phyloP scores from a whole-genome alignment of 805 yeast genomes.

The Candida silvatica region DNA sequence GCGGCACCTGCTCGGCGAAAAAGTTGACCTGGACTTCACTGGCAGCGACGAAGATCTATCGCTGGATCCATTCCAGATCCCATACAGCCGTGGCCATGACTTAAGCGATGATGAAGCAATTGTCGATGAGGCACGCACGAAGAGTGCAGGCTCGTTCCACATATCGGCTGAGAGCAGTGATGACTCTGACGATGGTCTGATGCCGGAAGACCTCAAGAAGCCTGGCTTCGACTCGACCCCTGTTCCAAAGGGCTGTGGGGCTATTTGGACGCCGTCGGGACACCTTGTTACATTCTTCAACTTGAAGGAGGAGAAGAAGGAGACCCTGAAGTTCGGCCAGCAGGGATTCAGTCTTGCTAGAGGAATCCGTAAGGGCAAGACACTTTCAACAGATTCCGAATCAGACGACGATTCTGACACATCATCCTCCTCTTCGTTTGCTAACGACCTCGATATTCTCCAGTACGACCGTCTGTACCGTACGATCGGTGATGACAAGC shows the following conservation, averaged over 20 bases:
- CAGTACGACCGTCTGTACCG: slow-evolving; percentile 46
- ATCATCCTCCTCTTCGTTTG: slow-evolving; percentile 48
- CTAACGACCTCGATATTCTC: slow-evolving; percentile 60
- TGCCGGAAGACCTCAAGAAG: slow-evolving; percentile 8
- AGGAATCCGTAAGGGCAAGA: slow-evolving; percentile 7
- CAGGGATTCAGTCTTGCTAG: slow-evolving; percentile 38
- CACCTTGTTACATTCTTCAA: slow-evolving; percentile 76
- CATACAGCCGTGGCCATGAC: slow-evolving; percentile 20
- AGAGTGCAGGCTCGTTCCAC: background rate
- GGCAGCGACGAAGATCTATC: slow-evolving; percentile 18
- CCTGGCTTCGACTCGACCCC: slow-evolving; percentile 71
- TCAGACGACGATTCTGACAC: slow-evolving; percentile 19
- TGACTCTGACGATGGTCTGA: slow-evolving; percentile 19
- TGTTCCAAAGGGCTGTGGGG: slow-evolving; percentile 90
- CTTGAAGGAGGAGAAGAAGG: slow-evolving; percentile 38
- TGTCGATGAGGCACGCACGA: background rate
- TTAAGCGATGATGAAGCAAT: slow-evolving; percentile 10
- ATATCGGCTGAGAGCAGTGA: background rate
- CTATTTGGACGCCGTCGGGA: slow-evolving; percentile 76
- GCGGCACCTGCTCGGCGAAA: slow-evolving; percentile 75
- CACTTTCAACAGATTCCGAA: slow-evolving; percentile 17
- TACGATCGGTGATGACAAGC: slow-evolving; percentile 32
- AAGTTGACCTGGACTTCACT: slow-evolving; percentile 36
- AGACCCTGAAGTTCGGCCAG: slow-evolving; percentile 40
- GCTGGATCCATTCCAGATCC: slow-evolving; percentile 22